A percentile compares a stretch with the other conserved stretches of the same genome.
These are phyloP conservation scores for Tolypocladium guangdongense DNA, from an alignment of 2,329 filamentous ascomycete species.

Conservation along the genomic window DNA sequence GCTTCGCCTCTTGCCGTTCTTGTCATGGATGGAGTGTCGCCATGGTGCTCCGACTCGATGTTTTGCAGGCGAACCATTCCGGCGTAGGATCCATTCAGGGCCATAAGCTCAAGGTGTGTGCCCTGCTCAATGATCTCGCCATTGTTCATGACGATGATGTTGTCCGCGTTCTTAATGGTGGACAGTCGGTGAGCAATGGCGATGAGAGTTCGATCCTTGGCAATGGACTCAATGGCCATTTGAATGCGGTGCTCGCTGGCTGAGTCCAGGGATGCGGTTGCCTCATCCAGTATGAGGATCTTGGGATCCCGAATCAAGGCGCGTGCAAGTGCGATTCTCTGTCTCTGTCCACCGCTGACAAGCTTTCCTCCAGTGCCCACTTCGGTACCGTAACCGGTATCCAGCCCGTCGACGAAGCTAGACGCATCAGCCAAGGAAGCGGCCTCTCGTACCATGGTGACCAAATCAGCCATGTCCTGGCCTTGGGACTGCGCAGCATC, in stretches of 20 bases:
- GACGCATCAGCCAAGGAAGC: slow-evolving; percentile 4
- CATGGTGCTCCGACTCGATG: slow-evolving; percentile 18
- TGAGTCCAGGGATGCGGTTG: slow-evolving; percentile 50
- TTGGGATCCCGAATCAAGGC: slow-evolving; percentile 45
- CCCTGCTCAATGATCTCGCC: slow-evolving; percentile 54
- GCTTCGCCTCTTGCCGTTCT: slow-evolving; percentile 23
- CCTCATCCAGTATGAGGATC: slow-evolving; percentile 51
- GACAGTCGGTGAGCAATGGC: slow-evolving; percentile 53
- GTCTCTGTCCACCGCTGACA: slow-evolving; percentile 49
- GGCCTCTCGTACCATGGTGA: slow-evolving; percentile 2
- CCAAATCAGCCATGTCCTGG: slow-evolving; percentile 27
- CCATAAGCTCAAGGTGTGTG: slow-evolving; percentile 48
- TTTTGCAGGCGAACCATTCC: slow-evolving; percentile 37
- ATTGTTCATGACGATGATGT: slow-evolving; percentile 53
- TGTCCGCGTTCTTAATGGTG: slow-evolving; percentile 52
- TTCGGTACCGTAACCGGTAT: slow-evolving; percentile 41
- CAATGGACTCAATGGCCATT: slow-evolving; percentile 31
- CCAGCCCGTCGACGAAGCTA: slow-evolving; percentile 40
- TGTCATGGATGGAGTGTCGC: slow-evolving; percentile 17
- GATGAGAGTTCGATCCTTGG: slow-evolving; percentile 49
- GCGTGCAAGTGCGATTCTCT: slow-evolving; percentile 47
- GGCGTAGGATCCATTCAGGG: slow-evolving; percentile 37
- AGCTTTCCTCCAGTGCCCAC: slow-evolving; percentile 43
- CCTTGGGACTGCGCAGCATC: slow-evolving; percentile 31
- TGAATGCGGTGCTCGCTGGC: slow-evolving; percentile 45